Evolutionary conservation across 176 grass and related monocot genomes (phyloP), one percentile per base, ranked within the genome.

Genomic region (Oryza glumipatula): DNA sequence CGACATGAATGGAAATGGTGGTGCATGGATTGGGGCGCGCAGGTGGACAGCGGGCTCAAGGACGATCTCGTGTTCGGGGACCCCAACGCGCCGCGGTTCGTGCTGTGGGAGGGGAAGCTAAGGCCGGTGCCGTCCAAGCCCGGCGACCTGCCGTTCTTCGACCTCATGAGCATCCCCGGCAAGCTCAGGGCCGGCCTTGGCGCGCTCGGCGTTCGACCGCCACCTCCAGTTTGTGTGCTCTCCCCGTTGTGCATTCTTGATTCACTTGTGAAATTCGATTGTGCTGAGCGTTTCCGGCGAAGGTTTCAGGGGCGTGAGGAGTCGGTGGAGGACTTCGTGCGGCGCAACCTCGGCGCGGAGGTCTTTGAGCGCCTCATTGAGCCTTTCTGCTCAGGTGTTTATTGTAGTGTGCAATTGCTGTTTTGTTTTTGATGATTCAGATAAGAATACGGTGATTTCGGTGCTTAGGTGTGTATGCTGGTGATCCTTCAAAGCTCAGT

Each of bases 231-330:
- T 92, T 83, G 93, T 98, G 82, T 98, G 82, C 67, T 89, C 82
- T 92, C 52, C 44, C 74, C 81, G 6, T 68, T 45, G 77, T 16
- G 61, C 74, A 68, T 83, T 86, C 16, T 45, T 52, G 8, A 33
- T 45, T 63, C 23, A 14, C 48, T n/a, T 49, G 7, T 73, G 33
- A 70, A 56, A 60, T 73, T 76, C 43, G 41, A 47, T 61, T 83
- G 38, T 41, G 43, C 86, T 85, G 83, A 89, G 78, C 79, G 38
- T 82, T 85, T 88, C 82, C 66, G 79, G 77, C 85, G 83, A 96
- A 96, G 89, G 88, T 99, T 98, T 94, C 93, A 99, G 91, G 94
- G 86, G 78, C 88, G 81, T 26, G 96, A 99, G 88, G 94, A 96
- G 86, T 96, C 91, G 11, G 90, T 99, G 74, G 96, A 99, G 86